Percentiles rank a stretch among this genome's conserved stretches.
Conservation (phyloP, 768 basidiomycete species). For the Tylopilus sp. region DNA sequence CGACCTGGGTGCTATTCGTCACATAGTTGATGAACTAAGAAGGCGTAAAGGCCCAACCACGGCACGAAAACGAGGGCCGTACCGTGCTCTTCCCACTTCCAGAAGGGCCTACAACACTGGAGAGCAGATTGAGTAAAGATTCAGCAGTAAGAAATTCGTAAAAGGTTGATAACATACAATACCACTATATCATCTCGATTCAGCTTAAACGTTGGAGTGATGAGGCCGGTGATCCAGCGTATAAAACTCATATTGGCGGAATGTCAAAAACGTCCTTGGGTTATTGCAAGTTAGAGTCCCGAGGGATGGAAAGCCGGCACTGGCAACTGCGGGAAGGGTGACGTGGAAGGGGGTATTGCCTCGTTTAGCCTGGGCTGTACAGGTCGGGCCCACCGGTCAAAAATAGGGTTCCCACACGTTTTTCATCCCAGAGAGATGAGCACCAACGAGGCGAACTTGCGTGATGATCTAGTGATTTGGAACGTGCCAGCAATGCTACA, state of each 20-base stretch:
- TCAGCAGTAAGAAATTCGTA: not conserved
- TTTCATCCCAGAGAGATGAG: no score
- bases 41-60: not conserved
- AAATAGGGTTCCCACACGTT: no score
- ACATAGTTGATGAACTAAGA: slow-evolving; percentile 9
- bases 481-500: no score
- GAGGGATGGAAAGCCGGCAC: no score
- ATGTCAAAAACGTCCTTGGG: no score
- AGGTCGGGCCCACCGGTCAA: no score
- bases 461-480: no score
- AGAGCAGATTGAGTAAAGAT: not conserved
- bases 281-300: no score
- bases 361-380: no score
- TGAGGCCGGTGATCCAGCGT: not conserved
- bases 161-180: slow-evolving; percentile 20
- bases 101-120: slow-evolving; percentile 18
- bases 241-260: not conserved
- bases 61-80: not conserved
- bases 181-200: slow-evolving; percentile 14
- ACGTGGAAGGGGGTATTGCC: not conserved
- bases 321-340: no score
- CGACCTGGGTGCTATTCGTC: not conserved
- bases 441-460: no score
- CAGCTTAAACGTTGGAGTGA: not conserved
- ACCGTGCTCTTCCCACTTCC: slow-evolving; percentile 22